Percentiles rank a stretch among this genome's conserved stretches.
Conservation (phyloP, 2,329 filamentous ascomycete species). For the Ceratocystis variospora region DNA sequence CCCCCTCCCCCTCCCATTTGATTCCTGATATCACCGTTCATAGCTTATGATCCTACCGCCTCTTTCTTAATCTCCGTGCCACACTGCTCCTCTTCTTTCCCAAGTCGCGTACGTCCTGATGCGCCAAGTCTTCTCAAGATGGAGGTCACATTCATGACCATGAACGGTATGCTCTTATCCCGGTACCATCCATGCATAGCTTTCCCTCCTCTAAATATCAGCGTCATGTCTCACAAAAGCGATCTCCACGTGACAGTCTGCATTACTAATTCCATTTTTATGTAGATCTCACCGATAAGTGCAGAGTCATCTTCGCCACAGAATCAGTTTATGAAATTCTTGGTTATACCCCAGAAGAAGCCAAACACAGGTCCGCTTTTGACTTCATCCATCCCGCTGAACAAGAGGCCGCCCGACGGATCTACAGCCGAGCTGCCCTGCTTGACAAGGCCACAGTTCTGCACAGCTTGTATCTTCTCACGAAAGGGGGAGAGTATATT, state of each 20-base stretch:
- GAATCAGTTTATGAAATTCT: slow-evolving; percentile 74
- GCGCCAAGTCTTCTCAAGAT: slow-evolving; percentile 31
- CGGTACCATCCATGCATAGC: background rate
- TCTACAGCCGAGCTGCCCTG: slow-evolving; percentile 59
- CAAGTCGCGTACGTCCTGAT: background rate
- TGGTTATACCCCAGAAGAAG: slow-evolving; percentile 62
- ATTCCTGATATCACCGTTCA: background rate
- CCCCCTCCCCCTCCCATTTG: background rate
- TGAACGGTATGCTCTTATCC: slow-evolving; percentile 47
- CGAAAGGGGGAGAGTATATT: slow-evolving; percentile 39
- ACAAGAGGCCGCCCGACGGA: slow-evolving; percentile 55
- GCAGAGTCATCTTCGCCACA: slow-evolving; percentile 69
- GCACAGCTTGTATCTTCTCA: slow-evolving; percentile 28
- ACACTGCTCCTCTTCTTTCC: background rate
- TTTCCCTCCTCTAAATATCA: background rate
- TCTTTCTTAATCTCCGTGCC: slow-evolving; percentile 8
- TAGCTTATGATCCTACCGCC: slow-evolving; percentile 2
- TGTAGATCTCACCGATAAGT: slow-evolving; percentile 58
- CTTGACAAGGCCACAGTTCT: slow-evolving; percentile 77
- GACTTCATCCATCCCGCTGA: slow-evolving; percentile 79
- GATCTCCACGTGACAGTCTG: background rate
- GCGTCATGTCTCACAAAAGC: background rate
- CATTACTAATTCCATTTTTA: background rate
- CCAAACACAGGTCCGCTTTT: slow-evolving; percentile 64
- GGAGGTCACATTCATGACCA: slow-evolving; percentile 85